Conservation (phyloP, 1,139 yeast genomes). For the Yamadazyma atlantica region DNA sequence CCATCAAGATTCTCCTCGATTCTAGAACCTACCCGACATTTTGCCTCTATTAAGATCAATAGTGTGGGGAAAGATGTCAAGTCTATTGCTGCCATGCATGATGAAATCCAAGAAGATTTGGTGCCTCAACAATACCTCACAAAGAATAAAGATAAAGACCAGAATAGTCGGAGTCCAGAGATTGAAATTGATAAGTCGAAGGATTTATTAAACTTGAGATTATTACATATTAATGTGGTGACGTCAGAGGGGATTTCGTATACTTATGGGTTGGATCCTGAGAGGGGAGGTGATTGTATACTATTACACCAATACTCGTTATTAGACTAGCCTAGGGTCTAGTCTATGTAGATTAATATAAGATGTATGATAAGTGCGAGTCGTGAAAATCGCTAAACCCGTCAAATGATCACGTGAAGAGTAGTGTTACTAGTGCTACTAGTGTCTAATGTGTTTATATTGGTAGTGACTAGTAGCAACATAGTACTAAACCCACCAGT, state of each 20-base stretch:
- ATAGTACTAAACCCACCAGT: no score
- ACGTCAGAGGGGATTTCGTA: slow-evolving; percentile 87
- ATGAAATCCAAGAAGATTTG: slow-evolving; percentile 38
- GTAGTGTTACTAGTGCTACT: no score
- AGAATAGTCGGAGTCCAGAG: slow-evolving; percentile 7
- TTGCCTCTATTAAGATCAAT: slow-evolving; percentile 88
- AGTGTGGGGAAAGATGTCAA: slow-evolving; percentile 59
- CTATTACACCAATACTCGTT: slow-evolving; percentile 65
- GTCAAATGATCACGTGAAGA: no score
- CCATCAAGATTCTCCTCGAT: slow-evolving; percentile 85
- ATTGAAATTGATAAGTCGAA: slow-evolving; percentile 17
- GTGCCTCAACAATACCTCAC: slow-evolving; percentile 36
- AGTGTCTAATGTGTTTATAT: no score
- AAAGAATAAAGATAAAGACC: slow-evolving; percentile 19
- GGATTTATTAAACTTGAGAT: slow-evolving; percentile 44
- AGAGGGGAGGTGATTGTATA: slow-evolving; percentile 91
- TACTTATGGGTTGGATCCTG: slow-evolving; percentile 84
- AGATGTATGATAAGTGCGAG: no score
- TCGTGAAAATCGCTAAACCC: no score
- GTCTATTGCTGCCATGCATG: slow-evolving; percentile 59
- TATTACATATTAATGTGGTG: slow-evolving; percentile 72
- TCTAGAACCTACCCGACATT: slow-evolving; percentile 88
- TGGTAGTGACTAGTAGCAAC: no score
- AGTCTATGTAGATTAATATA: neutral
- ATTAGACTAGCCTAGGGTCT: slow-evolving; percentile 7